These are phyloP conservation scores for Claviceps monticola DNA, from an alignment of 2,329 filamentous ascomycete species.

Conservation along the genomic window DNA sequence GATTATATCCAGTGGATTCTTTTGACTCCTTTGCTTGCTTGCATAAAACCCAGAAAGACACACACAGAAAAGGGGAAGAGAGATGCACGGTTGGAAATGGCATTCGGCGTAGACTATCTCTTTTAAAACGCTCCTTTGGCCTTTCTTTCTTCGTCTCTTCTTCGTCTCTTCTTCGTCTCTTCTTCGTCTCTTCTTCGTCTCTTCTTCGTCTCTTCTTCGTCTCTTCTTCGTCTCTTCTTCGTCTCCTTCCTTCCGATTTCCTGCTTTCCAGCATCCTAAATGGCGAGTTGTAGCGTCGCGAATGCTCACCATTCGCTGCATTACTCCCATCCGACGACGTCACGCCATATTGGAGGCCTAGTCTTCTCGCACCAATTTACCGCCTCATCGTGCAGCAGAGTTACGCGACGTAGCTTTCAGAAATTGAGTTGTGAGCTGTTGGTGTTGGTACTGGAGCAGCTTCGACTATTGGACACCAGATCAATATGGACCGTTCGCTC, in stretches of 20 bases:
- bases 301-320: background rate
- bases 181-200: background rate
- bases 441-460: constrained; percentile 4
- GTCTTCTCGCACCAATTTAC: background rate
- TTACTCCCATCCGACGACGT: background rate
- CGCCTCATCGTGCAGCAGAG: background rate
- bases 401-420: background rate
- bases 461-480: background rate
- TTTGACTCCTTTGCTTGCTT: no score
- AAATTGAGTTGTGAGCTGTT: constrained; percentile 2
- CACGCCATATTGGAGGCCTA: background rate
- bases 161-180: background rate
- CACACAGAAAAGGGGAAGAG: no score
- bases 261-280: background rate
- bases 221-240: background rate
- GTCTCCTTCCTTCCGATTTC: background rate
- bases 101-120: no score
- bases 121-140: background rate
- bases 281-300: background rate
- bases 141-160: background rate
- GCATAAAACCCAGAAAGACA: no score
- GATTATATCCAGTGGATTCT: no score
- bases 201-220: background rate
- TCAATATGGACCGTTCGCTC: constrained; percentile 22
- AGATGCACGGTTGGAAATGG: no score